Percentiles rank a stretch among this genome's conserved stretches.
Conservation (phyloP, 306 rosid species). For the Arachis stenosperma region DNA sequence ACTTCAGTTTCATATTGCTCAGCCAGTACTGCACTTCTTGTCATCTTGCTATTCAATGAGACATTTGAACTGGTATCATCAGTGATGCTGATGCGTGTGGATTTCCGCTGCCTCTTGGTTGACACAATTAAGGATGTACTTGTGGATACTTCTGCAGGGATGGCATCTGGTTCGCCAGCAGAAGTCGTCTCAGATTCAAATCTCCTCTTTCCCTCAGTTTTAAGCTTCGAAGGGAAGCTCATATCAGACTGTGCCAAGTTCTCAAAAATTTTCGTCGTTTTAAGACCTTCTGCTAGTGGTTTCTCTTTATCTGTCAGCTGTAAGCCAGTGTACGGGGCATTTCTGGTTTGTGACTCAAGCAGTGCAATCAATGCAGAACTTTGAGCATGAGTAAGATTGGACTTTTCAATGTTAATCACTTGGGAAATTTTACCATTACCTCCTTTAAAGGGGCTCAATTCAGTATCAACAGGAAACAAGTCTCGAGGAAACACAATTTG, state of each 20-base stretch:
- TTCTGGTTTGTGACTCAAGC: conserved; percentile 39
- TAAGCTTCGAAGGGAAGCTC: conserved; percentile 28
- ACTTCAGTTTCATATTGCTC: conserved; percentile 36
- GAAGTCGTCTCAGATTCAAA: conserved; percentile 28
- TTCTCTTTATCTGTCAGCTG: conserved; percentile 41
- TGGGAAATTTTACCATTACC: conserved; percentile 16
- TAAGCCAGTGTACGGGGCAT: conserved; percentile 24
- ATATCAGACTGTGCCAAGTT: conserved; percentile 27
- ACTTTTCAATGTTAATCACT: conserved; percentile 21
- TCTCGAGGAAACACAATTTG: conserved; percentile 39
- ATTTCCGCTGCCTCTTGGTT: conserved; percentile 48
- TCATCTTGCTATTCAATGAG: conserved; percentile 28
- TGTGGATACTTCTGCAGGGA: conserved; percentile 33
- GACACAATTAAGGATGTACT: conserved; percentile 32
- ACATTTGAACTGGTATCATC: conserved; percentile 38
- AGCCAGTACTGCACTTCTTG: conserved; percentile 33
- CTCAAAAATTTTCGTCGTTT: conserved; percentile 24
- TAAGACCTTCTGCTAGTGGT: conserved; percentile 21
- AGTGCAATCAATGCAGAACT: conserved; percentile 39
- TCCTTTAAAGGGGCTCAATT: conserved; percentile 33
- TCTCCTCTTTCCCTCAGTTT: conserved; percentile 43
- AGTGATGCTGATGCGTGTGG: conserved; percentile 28
- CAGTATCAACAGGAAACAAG: conserved; percentile 26
- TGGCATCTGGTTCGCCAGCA: conserved; percentile 31
- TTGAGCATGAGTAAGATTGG: conserved; percentile 33